phyloP scores from a whole-genome alignment of 345 rosid genomes.

The Noccaea caerulescens region DNA sequence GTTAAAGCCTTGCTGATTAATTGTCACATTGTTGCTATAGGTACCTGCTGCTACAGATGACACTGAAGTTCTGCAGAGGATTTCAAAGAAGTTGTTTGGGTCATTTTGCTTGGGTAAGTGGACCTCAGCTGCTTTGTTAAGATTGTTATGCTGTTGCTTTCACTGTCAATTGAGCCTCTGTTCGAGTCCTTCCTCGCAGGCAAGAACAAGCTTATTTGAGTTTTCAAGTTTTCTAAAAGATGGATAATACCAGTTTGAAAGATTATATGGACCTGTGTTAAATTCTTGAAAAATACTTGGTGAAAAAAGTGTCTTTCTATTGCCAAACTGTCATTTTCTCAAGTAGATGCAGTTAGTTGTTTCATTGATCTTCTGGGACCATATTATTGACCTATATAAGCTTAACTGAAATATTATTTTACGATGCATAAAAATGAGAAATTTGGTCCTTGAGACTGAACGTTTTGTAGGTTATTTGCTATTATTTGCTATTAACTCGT shows the following conservation, averaged over 20 bases:
- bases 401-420: background rate
- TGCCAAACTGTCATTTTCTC: background rate
- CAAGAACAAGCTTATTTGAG: conserved; percentile 9
- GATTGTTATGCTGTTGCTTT: conserved; percentile 9
- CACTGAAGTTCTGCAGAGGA: conserved; percentile 74
- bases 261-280: conserved; percentile 24
- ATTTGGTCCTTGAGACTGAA: background rate
- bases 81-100: conserved; percentile 79
- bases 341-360: background rate
- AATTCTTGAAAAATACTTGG: background rate
- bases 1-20: conserved; percentile 14
- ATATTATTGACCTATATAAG: conserved; percentile 1
- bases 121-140: conserved; percentile 19
- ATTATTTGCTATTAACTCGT: conserved; percentile 1
- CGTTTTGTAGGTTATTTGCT: background rate
- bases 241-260: conserved; percentile 12
- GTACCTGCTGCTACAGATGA: conserved; percentile 87
- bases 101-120: conserved; percentile 67
- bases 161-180: background rate
- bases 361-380: background rate
- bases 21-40: conserved; percentile 38
- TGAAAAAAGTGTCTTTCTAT: background rate
- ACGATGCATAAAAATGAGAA: background rate
- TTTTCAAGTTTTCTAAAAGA: conserved; percentile 6
- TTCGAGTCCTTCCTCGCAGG: background rate